Percentiles rank a stretch among this genome's conserved stretches.
These are phyloP conservation scores for Thelephora terrestris DNA, from an alignment of 1,284 basidiomycete genomes.

Conservation along the genomic window DNA sequence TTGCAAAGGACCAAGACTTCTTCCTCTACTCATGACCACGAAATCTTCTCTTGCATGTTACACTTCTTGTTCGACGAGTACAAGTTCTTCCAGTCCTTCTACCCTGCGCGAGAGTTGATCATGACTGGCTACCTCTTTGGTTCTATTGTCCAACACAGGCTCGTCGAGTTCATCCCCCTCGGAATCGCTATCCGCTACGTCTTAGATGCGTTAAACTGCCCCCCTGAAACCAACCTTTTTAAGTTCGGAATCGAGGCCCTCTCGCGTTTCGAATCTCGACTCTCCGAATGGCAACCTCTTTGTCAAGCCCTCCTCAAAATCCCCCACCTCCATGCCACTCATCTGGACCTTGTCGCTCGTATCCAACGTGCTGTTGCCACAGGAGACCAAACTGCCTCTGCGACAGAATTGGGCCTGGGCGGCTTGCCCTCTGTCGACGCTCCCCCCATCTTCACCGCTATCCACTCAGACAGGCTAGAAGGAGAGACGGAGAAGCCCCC, in stretches of 20 bases:
- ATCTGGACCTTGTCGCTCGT: conserved; percentile 74
- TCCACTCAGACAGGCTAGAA: conserved; percentile 56
- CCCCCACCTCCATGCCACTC: conserved; percentile 77
- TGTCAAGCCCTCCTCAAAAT: conserved; percentile 87
- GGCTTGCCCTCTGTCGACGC: conserved; percentile 30
- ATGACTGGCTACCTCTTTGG: conserved; percentile 98
- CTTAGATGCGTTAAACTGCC: conserved; percentile 85
- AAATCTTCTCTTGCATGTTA: conserved; percentile 97
- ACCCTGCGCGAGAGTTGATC: conserved; percentile 88
- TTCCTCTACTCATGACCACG: conserved; percentile 77
- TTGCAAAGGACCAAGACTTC: conserved; percentile 84
- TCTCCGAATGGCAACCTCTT: conserved; percentile 90
- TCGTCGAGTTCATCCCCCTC: conserved; percentile 93
- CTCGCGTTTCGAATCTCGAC: conserved; percentile 76
- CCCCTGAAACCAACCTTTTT: conserved; percentile 89
- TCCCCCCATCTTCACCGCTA: conserved; percentile 58
- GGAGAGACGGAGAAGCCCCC: conserved; percentile 62
- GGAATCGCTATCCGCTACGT: conserved; percentile 97
- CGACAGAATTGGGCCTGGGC: conserved; percentile 29
- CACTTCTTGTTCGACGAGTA: conserved; percentile 99
- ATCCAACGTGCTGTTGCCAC: conserved; percentile 65
- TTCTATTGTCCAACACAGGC: conserved; percentile 87
- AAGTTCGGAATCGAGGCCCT: conserved; percentile 94
- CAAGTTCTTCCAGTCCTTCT: conserved; percentile 96
- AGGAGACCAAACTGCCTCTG: conserved; percentile 29